A percentile compares a stretch with the other conserved stretches of the same genome.
Evolutionary conservation across 2,329 filamentous ascomycete species (phyloP).

Genomic region (Eurotiales sp.): DNA sequence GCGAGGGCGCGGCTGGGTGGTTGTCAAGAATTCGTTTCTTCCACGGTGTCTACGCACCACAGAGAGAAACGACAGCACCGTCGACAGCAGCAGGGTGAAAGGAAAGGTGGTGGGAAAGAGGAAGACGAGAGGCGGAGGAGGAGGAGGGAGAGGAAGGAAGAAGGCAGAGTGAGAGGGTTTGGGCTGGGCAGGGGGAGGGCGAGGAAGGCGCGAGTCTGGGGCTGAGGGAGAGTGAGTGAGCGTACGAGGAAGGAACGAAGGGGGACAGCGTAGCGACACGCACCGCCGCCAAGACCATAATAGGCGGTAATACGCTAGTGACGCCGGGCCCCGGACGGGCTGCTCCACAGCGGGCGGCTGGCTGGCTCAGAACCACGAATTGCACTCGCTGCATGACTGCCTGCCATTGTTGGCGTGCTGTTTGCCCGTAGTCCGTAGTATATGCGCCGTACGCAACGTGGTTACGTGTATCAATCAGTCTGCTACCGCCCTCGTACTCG

Average conservation of each 20-base stretch:
- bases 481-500: no score
- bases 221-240: background rate
- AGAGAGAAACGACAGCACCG: conserved; percentile 25
- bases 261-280: conserved; percentile 8
- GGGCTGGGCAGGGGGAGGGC: background rate
- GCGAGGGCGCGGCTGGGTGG: conserved; percentile 10
- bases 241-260: conserved; percentile 1
- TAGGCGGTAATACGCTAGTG: background rate
- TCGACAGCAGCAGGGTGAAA: conserved; percentile 20
- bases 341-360: conserved; percentile 12
- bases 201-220: background rate
- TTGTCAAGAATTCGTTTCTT: conserved; percentile 23
- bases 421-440: no score
- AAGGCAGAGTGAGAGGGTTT: conserved; percentile 16
- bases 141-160: conserved; percentile 18
- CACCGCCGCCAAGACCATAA: conserved; percentile 5
- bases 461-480: no score
- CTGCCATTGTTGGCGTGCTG: background rate
- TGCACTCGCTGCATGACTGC: background rate
- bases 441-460: no score
- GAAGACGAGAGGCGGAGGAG: conserved; percentile 9
- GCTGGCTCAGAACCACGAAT: conserved; percentile 6
- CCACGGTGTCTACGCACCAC: conserved; percentile 27
- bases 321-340: conserved; percentile 8
- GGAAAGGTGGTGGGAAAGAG: conserved; percentile 8